Conservation (phyloP, 495 filamentous ascomycete species). For the Trichoderma erinaceum region DNA sequence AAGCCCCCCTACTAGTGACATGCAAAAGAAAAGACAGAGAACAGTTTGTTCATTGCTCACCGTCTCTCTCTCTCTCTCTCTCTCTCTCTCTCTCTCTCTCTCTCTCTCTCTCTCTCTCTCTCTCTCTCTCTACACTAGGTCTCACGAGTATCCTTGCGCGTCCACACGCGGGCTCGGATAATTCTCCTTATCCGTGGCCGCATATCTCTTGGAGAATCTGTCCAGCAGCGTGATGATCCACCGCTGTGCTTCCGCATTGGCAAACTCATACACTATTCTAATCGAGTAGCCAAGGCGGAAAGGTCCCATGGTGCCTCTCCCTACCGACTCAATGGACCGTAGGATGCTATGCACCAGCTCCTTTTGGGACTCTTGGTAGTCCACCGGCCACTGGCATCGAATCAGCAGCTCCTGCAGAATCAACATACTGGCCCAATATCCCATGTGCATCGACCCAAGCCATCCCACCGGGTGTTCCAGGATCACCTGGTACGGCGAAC, state of each 20-base stretch:
- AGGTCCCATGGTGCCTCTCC: conserved; percentile 19
- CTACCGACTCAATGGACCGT: conserved; percentile 20
- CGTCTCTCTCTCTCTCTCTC: neutral
- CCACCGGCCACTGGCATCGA: conserved; percentile 12
- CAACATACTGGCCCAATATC: conserved; percentile 22
- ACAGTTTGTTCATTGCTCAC: neutral
- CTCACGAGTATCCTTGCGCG: conserved; percentile 16
- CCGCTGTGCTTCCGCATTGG: conserved; percentile 17
- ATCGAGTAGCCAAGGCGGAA: conserved; percentile 21
- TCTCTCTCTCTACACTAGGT: neutral
- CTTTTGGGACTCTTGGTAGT: conserved; percentile 17
- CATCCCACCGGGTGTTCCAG: conserved; percentile 16
- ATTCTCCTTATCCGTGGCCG: conserved; percentile 11
- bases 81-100: neutral
- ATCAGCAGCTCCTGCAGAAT: conserved; percentile 22
- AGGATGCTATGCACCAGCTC: conserved; percentile 19
- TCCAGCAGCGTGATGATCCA: conserved; percentile 19
- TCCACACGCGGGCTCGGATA: conserved; percentile 19
- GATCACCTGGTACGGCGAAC: conserved; percentile 15
- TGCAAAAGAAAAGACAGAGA: neutral
- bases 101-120: neutral
- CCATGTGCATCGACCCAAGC: conserved; percentile 19
- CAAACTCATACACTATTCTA: conserved; percentile 22
- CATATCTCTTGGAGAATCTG: conserved; percentile 19
- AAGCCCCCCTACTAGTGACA: neutral